A percentile compares a stretch with the other conserved stretches of the same genome.
Evolutionary conservation across 2,329 filamentous ascomycete genomes (phyloP).

Genomic region (Xylaria sp.): DNA sequence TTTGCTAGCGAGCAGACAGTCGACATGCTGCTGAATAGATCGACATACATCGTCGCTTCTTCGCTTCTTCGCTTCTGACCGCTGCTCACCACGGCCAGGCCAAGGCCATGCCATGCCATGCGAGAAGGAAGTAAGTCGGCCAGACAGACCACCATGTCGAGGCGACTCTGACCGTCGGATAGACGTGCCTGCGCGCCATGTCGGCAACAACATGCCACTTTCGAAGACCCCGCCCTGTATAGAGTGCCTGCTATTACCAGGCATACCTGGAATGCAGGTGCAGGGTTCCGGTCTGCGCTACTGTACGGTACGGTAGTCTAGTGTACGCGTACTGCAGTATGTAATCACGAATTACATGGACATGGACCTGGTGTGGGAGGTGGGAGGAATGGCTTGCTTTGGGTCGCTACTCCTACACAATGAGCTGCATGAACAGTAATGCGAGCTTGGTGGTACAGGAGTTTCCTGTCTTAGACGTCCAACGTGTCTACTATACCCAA

Average conservation of each 20-base stretch:
- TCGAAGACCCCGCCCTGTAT: background rate
- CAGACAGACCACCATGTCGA: constrained; percentile 13
- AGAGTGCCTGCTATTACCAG: background rate
- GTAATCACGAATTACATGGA: background rate
- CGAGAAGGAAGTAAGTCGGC: background rate
- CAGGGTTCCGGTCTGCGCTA: constrained; percentile 16
- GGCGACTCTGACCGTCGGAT: constrained; percentile 37
- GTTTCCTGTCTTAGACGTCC: background rate
- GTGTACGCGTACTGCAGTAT: background rate
- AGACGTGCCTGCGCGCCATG: constrained; percentile 39
- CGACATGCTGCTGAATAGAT: constrained; percentile 5
- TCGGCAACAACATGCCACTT: constrained; percentile 23
- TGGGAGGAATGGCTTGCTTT: background rate
- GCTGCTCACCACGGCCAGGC: constrained; percentile 24
- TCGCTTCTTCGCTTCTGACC: constrained; percentile 21
- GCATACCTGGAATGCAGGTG: background rate
- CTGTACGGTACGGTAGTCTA: background rate
- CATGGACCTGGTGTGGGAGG: constrained; percentile 1
- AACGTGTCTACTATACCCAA: background rate
- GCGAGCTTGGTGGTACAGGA: background rate
- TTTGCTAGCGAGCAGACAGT: too few relatives aligned
- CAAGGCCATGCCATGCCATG: constrained; percentile 24
- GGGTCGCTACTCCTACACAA: constrained; percentile 12
- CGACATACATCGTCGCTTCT: constrained; percentile 20
- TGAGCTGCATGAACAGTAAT: constrained; percentile 6